Base-by-base conservation (phyloP, 192 early-diverging fungal genomes). In the Umbelopsis sp. region DNA sequence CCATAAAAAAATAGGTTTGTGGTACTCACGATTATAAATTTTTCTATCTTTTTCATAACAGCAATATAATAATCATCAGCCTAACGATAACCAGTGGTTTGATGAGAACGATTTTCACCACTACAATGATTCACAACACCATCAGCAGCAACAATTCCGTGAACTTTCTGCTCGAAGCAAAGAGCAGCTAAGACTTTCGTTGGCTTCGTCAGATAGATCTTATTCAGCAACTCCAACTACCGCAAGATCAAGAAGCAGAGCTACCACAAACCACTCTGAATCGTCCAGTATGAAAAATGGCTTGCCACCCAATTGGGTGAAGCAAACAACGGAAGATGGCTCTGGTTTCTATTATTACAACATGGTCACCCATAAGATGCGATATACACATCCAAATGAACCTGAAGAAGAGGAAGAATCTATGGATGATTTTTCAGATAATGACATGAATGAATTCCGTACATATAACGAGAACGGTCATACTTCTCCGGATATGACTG, bases 311-410 rank as follows among this genome's bases (percentile, higher is more conserved):
- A 53, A 71, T 17, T 78, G 77, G 77, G 25, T 78, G 2, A 47
- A 70, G 29, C 77, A 78, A 36, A 74, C 69, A 45, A 78, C 83
- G 9, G 83, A 84, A 70, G 80, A 84, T 67, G 83, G 83, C 8
- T 76, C 71, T 32, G 76, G 74, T 26, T 71, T 70, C 38, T 84
- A 80, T 54, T 84, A 82, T 62, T 77, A 69, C 21, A 84, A 84
- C 51, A 56, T 69, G 2, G 38, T 68, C 52, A 84, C 83, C 17
- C 38, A 80, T 45, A 81, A 81, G 14, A 80, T 84, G 78, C 70
- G 83, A 45, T 84, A 77, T 70, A 80, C 80, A 26, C 71, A 78
- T 69, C 83, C 83, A 22, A 34, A 67, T 14, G 66, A 67, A 17
- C 29, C 29, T 6, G 56, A 62, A 2, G 56, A 62, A 62, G 56